Evolutionary conservation across 2,329 filamentous ascomycete genomes (phyloP).

Genomic region (Metarhizium sp.): DNA sequence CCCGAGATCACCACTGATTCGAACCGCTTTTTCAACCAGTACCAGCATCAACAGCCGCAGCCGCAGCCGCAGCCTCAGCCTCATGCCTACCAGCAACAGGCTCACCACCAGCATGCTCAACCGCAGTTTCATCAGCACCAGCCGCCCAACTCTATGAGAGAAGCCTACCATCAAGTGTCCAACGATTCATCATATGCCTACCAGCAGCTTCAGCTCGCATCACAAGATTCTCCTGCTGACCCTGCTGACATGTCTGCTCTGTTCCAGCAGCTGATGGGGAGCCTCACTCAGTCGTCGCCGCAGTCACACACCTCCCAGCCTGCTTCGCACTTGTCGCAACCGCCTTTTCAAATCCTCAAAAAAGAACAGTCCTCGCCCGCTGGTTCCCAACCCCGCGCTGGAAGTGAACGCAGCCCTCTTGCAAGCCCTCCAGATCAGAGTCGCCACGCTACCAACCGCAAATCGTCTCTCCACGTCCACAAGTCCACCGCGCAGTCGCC

Average conservation of each 20-base stretch:
- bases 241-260: conserved; percentile 24
- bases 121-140: conserved; percentile 15
- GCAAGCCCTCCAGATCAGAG: conserved; percentile 33
- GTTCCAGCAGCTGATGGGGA: conserved; percentile 29
- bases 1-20: conserved; percentile 19
- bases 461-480: conserved; percentile 20
- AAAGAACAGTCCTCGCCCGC: conserved; percentile 34
- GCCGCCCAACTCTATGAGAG: conserved; percentile 16
- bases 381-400: conserved; percentile 26
- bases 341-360: conserved; percentile 40
- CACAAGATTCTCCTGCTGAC: conserved; percentile 29
- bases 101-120: conserved; percentile 9
- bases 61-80: conserved; percentile 5
- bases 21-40: conserved; percentile 18
- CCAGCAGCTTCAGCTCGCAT: not conserved
- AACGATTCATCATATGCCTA: conserved; percentile 7
- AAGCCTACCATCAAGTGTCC: conserved; percentile 13
- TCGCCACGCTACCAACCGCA: conserved; percentile 27
- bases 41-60: conserved; percentile 18
- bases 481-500: conserved; percentile 14
- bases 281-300: conserved; percentile 29
- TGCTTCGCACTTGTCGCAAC: conserved; percentile 18
- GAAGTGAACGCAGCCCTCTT: conserved; percentile 33
- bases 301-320: conserved; percentile 29
- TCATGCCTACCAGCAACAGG: conserved; percentile 16